These are phyloP conservation scores for Millerago galiae DNA, from an alignment of 805 yeast species.

Conservation along the genomic window DNA sequence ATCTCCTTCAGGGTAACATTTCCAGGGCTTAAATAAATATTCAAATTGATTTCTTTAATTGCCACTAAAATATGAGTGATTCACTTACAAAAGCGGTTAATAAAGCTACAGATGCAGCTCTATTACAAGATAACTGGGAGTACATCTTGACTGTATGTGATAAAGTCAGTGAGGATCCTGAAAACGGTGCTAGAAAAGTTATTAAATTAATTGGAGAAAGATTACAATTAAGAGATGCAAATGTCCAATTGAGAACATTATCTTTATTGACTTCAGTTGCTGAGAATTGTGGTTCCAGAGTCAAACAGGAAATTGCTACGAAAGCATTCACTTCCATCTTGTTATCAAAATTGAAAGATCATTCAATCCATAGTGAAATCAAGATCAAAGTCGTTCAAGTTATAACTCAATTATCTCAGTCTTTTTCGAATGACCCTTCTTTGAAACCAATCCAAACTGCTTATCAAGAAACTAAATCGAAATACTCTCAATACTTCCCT, in stretches of 20 bases:
- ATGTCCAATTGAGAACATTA: constrained; percentile 54
- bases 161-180: constrained; percentile 54
- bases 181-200: constrained; percentile 40
- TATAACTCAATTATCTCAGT: constrained; percentile 55
- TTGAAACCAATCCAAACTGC: constrained; percentile 64
- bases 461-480: constrained; percentile 38
- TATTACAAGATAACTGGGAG: constrained; percentile 65
- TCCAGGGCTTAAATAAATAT: no score
- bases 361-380: constrained; percentile 55
- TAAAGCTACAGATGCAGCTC: constrained; percentile 58
- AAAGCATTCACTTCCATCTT: constrained; percentile 44
- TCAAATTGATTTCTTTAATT: no score
- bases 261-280: constrained; percentile 54
- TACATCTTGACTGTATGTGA: constrained; percentile 62
- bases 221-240: constrained; percentile 50
- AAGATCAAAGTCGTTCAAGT: constrained; percentile 61
- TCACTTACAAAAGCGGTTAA: constrained; percentile 4
- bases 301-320: constrained; percentile 57
- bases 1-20: no score
- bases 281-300: constrained; percentile 70
- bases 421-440: constrained; percentile 71
- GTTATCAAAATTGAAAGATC: constrained; percentile 44
- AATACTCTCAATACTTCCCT: constrained; percentile 33
- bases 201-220: constrained; percentile 41
- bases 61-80: neutral